A percentile compares a stretch with the other conserved stretches of the same genome.
phyloP scores from a whole-genome alignment of 148 eudicot genomes.

The Silene uniflora region DNA sequence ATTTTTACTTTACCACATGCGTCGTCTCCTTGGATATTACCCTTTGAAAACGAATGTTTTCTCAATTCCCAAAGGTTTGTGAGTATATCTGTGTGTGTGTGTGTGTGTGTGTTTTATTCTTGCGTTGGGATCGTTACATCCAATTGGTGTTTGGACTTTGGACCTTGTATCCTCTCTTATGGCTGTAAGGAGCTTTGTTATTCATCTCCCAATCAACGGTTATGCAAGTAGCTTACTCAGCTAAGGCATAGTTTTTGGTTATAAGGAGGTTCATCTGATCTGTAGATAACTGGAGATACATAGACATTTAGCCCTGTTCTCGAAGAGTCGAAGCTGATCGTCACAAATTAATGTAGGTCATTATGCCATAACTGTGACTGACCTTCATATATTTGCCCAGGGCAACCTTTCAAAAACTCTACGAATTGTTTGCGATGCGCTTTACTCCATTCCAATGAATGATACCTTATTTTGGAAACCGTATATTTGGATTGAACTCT shows the following conservation, averaged over 20 bases:
- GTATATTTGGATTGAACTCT: not conserved
- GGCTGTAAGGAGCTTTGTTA: not conserved
- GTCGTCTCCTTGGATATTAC: not conserved
- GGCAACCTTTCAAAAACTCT: not conserved
- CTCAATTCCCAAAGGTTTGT: not conserved
- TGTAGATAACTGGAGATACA: too few relatives aligned
- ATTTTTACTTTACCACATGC: not conserved
- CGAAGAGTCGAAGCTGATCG: not conserved
- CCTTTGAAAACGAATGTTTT: not conserved
- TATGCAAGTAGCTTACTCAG: not conserved
- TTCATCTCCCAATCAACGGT: too few relatives aligned
- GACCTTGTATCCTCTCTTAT: not conserved
- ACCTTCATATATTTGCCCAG: not conserved
- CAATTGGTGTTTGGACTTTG: not conserved
- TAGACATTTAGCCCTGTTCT: too few relatives aligned
- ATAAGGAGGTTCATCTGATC: too few relatives aligned
- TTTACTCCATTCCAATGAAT: not conserved
- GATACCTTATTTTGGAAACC: not conserved
- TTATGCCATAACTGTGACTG: not conserved
- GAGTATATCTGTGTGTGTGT: too few relatives aligned
- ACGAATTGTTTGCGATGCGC: not conserved
- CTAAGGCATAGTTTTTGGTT: too few relatives aligned
- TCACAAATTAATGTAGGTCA: not conserved
- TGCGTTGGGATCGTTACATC: not conserved
- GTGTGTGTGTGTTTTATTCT: too few relatives aligned